Base-by-base conservation (phyloP, 345 rosid genomes). In the Jatropha curcas region DNA sequence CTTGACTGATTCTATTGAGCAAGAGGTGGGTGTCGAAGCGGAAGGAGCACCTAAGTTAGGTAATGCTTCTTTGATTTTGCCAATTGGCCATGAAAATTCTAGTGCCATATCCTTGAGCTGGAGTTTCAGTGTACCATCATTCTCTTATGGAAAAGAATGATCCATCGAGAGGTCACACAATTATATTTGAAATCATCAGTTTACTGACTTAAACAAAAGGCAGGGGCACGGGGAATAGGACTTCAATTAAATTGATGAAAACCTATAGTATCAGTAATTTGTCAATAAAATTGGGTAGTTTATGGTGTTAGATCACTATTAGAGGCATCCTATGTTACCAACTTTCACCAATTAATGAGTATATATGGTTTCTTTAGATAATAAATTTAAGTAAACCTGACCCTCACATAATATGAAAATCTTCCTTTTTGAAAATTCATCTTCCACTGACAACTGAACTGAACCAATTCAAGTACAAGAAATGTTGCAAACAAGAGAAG, bases 21-120 rank as follows among this genome's bases (percentile, higher is more conserved):
- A 92, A 9, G 89, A 61, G 46, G 79, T 73, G 3, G 93, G 96
- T 19, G 77, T 82, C 43, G 86, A 87, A 60, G 88, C 39, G 68
- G 79, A 85, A 22, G 86, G 78, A 76, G 76, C 75, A 60, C 78
- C 72, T 60, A 84, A 77, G 55, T 81, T 82, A 35, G 92, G 70
- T 52, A 96, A 71, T 3, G 72, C 83, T 77, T 78, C 89, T 82
- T 81, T 90, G 59, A 96, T 74, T 76, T 78, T 88, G n/a, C 70
- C 66, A 63, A 96, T 34, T 9, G 94, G 58, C 99, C 98, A 96
- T 41, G 96, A 91, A 70, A 93, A 86, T 51, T 93, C 92, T 77
- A 91, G 77, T 33, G 80, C 80, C 68, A 85, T 55, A 60, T 91
- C 93, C 56, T 87, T 84, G 64, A 91, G 87, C 77, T 78, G 82